Base-by-base conservation (phyloP, 805 yeast genomes). In the Saccharomycopsis fodiens region DNA sequence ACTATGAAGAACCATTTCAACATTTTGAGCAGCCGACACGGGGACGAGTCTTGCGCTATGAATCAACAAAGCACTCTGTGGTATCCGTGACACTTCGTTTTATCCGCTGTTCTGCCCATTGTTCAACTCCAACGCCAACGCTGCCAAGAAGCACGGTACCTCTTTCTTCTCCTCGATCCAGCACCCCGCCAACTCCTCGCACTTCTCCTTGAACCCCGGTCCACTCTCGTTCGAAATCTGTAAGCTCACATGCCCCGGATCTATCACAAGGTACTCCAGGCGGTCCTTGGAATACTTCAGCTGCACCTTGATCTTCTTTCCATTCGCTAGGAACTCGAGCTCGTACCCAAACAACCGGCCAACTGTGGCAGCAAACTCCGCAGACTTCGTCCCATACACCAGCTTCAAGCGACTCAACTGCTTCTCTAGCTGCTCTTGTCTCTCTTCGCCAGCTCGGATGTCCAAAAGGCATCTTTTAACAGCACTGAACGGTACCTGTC, bases 131-230 rank as follows among this genome's bases (percentile, higher is more conserved):
- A 87, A 64, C 36, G 78, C 84, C 50, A 87, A 63, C 1, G 89
- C 86, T 47, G 89, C 79, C 45, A 87, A 64, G 53, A 87, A 82
- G 52, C 94, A 82, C 0, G 93, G 84, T 13, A 85, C 74, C 53
- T 84, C 86, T 23, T 72, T 73, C 52, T 78, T 74, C 35, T 82
- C 82, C 35, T 69, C 67, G 2, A 84, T 75, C 88, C 93, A 85
- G 47, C 74, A 73, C 7, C 71, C 62, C 13, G 83, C 70, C 47
- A 85, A 66, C 39, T 74, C 72, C 48, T 74, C 74, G 23, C 57
- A 63, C 3, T 54, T 51, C n/a, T 36, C 27, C 4, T 35, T 12
- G 35, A 44, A 49, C 7, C 15, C 39, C 8, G 56, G 53, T 20
- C 59, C 42, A 39, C 62, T 62, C 37, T 57, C 57, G 8, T 70